Base-by-base conservation (phyloP, 2,329 filamentous ascomycete genomes). In the Xylariales sp. region DNA sequence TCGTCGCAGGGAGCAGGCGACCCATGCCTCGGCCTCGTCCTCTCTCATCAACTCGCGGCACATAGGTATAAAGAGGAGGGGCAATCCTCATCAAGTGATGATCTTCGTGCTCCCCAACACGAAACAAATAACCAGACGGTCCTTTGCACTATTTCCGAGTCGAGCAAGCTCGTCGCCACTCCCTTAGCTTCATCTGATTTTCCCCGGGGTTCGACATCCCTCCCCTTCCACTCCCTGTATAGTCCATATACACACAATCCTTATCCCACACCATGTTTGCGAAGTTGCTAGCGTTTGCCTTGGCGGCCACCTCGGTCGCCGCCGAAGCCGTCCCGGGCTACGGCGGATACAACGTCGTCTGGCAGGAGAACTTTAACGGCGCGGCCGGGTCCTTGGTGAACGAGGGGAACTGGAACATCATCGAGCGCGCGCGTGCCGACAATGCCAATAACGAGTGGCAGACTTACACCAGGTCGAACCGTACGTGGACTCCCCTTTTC, bases 391-490 rank as follows among this genome's bases (percentile, higher is more conserved):
- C 75, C 14, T 62, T 75, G 9, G 80, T 81, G 50, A 80, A 82
- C 74, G 30, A 71, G 5, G 69, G 73, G 50, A 80, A 76, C 67
- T 87, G 85, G 85, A 83, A 83, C 75, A 80, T 83, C 71, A 79
- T 84, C 63, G 79, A 80, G 41, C 75, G 78, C 18, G 75, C 83
- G 39, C 75, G 78, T 28, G 75, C 84, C n/a, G 16, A 55, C 28
- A 75, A 81, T 67, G 80, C 81, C 73, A 87, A 87, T 79, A 78
- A 81, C 71, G 85, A 87, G 76, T 74, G 80, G 55, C 80, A 87
- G 75, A 77, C 77, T 3, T 87, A 87, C 78, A 81, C 80, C 45
- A 73, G 76, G 3, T 82, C 80, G 55, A 78, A 77, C 62, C 70
- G 68, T 70, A 68, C 36, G 68, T 68, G 43, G 14, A 30, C 8